Percentiles rank a stretch among this genome's conserved stretches.
Conservation (phyloP, 805 yeast genomes). For the Yamadazyma tumulicola region DNA sequence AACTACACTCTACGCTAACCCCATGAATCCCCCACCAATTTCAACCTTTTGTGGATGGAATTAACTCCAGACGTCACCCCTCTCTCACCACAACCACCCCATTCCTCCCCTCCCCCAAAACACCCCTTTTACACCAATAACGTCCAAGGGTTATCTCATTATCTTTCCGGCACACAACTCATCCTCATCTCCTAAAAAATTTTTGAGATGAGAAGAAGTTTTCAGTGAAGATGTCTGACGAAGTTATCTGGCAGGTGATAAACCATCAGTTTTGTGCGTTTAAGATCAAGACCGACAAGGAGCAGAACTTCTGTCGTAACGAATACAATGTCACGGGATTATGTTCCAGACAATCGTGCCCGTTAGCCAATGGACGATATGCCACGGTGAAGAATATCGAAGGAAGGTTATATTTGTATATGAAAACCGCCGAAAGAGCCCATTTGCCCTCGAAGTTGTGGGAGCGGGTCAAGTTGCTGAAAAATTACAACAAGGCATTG, state of each 20-base stretch:
- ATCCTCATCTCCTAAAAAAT: slow-evolving; percentile 9
- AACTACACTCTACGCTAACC: no score
- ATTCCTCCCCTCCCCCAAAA: background rate
- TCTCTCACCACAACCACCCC: background rate
- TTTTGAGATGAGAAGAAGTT: slow-evolving; percentile 4
- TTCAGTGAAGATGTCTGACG: slow-evolving; percentile 50
- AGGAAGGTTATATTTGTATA: slow-evolving; percentile 79
- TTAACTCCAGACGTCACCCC: background rate
- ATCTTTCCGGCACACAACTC: slow-evolving; percentile 5
- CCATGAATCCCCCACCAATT: no score
- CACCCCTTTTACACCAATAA: background rate
- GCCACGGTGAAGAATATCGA: slow-evolving; percentile 82
- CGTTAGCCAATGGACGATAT: slow-evolving; percentile 88
- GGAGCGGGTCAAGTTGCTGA: slow-evolving; percentile 90
- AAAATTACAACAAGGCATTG: slow-evolving; percentile 84
- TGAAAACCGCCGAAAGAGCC: slow-evolving; percentile 97
- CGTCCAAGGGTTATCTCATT: background rate
- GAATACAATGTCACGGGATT: slow-evolving; percentile 95
- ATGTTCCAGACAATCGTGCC: slow-evolving; percentile 92
- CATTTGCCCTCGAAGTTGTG: slow-evolving; percentile 92
- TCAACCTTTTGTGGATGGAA: no score
- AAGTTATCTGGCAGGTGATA: slow-evolving; percentile 96
- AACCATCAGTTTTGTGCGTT: slow-evolving; percentile 95
- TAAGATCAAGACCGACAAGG: slow-evolving; percentile 83
- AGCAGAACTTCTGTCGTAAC: slow-evolving; percentile 90